Conservation (phyloP, 768 basidiomycete genomes). For the Boletus coccyginus region DNA sequence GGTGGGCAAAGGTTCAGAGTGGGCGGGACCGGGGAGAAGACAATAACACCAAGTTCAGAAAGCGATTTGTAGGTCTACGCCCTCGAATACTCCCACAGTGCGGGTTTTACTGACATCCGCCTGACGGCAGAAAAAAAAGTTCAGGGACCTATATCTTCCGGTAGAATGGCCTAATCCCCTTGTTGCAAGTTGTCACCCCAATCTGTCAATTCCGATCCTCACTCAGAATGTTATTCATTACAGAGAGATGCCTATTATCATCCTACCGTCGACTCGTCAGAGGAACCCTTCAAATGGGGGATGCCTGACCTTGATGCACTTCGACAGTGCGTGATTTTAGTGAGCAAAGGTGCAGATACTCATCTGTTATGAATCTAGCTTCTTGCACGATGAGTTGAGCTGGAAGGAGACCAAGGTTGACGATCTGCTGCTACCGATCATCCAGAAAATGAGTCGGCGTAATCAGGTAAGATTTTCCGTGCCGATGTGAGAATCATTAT, state of each 20-base stretch:
- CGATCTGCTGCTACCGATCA: constrained; percentile 87
- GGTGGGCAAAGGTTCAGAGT: constrained; percentile 93
- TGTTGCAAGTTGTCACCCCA: constrained; percentile 56
- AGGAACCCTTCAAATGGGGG: constrained; percentile 96
- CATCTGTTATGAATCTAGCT: constrained; percentile 39
- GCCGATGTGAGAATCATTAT: neutral
- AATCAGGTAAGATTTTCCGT: constrained; percentile 50
- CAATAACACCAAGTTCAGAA: constrained; percentile 72
- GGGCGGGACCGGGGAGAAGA: constrained; percentile 82
- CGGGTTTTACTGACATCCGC: constrained; percentile 6
- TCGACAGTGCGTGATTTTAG: constrained; percentile 54
- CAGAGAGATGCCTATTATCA: constrained; percentile 93
- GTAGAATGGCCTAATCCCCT: constrained; percentile 90
- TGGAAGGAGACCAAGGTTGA: constrained; percentile 86
- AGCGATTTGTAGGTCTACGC: constrained; percentile 70
- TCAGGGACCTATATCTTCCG: constrained; percentile 76
- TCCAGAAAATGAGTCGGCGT: constrained; percentile 83
- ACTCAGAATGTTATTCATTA: neutral
- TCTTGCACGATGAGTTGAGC: constrained; percentile 72
- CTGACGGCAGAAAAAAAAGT: constrained; percentile 75
- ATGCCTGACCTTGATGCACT: constrained; percentile 94
- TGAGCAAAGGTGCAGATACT: constrained; percentile 6
- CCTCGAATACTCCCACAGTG: constrained; percentile 2
- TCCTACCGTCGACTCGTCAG: constrained; percentile 85
- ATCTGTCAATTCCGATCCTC: constrained; percentile 2